Base-by-base conservation (phyloP, 768 basidiomycete species). In the Hysterangium stoloniferum region DNA sequence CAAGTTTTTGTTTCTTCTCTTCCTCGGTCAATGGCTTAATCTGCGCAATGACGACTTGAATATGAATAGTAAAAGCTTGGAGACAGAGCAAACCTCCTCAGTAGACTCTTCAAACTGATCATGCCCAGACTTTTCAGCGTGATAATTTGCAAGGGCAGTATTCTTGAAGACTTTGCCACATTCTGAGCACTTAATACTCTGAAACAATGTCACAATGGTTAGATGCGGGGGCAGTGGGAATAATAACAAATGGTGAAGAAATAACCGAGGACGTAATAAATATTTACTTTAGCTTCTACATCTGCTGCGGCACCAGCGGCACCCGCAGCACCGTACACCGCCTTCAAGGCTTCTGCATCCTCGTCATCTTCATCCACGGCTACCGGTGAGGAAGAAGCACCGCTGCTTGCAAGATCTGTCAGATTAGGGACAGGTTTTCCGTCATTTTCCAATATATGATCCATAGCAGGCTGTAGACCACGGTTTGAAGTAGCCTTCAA, bases 1-100 rank as follows among this genome's bases (percentile, higher is more conserved):
- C 79, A 0, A 98, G 73, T 60, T 82, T 89, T 57, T 80, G 71
- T 52, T 80, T 77, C 73, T 84, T 95, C 67, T 98, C 92, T 60
- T 94, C 92, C 66, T 97, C 93, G 0, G 94, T 97, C 45, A 99
- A 65, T 0, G 95, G 93, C 62, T 91, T 92, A 66, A 97, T 80
- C 90, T 91, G 51, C 3, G 12, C 38, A 15, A 38, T 24, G 13
- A 49, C 15, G 15, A 29, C 20, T 35, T 20, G 20, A 13, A 41
- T 17, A n/a, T 22, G 35, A 17, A 56, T 42, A 52, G 17, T 25
- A 25, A 17, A 24, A 29, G 22, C 33, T 38, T 35, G 37, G 54
- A 34, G 29, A 36, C 17, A 15, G 28, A 45, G 42, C 67, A 44
- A 41, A 89, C 92, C 76, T 97, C 95, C 60, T 98, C 93, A 0